Evolutionary conservation across 331 rosid species (phyloP).

Genomic region (Phaseolus coccineus): DNA sequence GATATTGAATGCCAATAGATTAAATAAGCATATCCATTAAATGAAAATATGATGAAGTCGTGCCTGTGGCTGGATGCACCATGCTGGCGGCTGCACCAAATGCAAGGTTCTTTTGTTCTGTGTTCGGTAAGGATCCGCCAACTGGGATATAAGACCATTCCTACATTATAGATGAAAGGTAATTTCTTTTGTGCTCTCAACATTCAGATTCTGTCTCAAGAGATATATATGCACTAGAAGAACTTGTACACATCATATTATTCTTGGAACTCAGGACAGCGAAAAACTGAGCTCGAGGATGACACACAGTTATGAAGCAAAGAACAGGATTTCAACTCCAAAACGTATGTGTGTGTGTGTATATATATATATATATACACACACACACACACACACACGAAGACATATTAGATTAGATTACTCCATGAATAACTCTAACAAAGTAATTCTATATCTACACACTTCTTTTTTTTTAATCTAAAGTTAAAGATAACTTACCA

Average conservation of each 20-base stretch:
- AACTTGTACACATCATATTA: conserved; percentile 30
- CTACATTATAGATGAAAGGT: conserved; percentile 48
- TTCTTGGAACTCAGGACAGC: background rate
- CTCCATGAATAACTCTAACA: no score
- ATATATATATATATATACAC: no score
- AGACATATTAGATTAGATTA: no score
- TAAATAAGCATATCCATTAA: conserved; percentile 26
- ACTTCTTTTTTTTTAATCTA: no score
- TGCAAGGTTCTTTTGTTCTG: conserved; percentile 94
- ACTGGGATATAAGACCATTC: conserved; percentile 99
- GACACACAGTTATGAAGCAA: background rate
- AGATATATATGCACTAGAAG: conserved; percentile 16
- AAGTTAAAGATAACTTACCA: no score
- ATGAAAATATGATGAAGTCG: conserved; percentile 11
- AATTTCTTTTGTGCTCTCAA: conserved; percentile 25
- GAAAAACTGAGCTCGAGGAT: conserved; percentile 19
- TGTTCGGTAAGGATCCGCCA: conserved; percentile 96
- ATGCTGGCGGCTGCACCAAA: conserved; percentile 99
- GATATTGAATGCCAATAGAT: conserved; percentile 32
- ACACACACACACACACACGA: no score
- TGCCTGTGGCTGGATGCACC: conserved; percentile 99
- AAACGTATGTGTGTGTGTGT: conserved; percentile 1
- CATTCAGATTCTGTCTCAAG: conserved; percentile 35
- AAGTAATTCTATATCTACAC: no score
- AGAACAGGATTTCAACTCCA: background rate